Base-by-base conservation (phyloP, 352 stramenopile species). In the Pythium phragmiticola region DNA sequence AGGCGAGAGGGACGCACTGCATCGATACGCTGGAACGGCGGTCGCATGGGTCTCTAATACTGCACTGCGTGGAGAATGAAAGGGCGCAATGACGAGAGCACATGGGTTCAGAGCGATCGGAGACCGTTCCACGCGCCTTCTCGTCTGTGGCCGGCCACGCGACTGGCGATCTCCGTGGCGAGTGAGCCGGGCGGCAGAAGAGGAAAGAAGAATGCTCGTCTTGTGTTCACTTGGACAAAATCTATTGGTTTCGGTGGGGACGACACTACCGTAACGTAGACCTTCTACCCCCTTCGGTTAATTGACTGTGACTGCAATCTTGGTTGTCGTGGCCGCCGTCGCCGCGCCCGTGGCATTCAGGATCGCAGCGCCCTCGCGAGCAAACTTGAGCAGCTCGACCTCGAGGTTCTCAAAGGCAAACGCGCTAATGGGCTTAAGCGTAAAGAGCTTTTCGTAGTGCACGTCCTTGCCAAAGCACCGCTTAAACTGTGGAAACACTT, bases 331-430 rank as follows among this genome's bases (percentile, higher is more conserved):
- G 4, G 48, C 19, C 26, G 14, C 4, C 12, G 48, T 41, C 28
- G 48, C 41, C 14, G 57, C 49, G 19, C 36, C 21, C 36, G 57
- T 57, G 34, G 36, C 45, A 42, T 65, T 65, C 17, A 65, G 7
- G 49, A 65, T 65, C 34, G 47, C 48, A 16, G 58, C 70, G 9
- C 74, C 76, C 6, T 82, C 78, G 41, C 74, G 66, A 39, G 74
- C 73, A 62, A 77, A 89, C 26, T 66, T 70, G 11, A 88, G 62
- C 39, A 89, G 68, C 34, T 82, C 70, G 14, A 66, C 42, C 56
- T 89, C 82, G 7, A 92, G 60, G 9, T 82, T 75, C 53, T 83
- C 79, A 61, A 92, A 92, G 0, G 74, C 63, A 57, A 88, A 88
- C 14, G 77, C 77, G 43, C 66, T 82, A 65, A 92, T 78, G 14